These are phyloP conservation scores for Agaricus bisporus DNA, from an alignment of 768 basidiomycete genomes.

Conservation along the genomic window DNA sequence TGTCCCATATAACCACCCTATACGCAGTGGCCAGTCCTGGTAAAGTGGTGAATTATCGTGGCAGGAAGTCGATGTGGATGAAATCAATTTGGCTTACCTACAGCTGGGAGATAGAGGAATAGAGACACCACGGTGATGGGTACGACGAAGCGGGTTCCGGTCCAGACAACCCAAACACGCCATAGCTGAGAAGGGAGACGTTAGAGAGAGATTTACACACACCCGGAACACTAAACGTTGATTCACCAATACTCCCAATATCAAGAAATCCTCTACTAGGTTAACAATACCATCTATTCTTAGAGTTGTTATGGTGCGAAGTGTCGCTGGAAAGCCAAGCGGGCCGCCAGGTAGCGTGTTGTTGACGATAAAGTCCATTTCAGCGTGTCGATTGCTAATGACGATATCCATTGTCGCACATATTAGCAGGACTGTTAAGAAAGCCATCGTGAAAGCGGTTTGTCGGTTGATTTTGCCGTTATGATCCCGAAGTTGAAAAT, in stretches of 20 bases:
- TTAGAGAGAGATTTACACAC: too few species aligned
- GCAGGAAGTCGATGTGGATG: too few species aligned
- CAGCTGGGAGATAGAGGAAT: neutral
- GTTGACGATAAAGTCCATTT: neutral
- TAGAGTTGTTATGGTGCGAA: too few species aligned
- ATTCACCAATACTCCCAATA: neutral
- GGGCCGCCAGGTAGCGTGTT: neutral
- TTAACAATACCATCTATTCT: neutral
- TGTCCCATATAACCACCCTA: neutral
- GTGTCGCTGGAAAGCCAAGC: neutral
- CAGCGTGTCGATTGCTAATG: neutral
- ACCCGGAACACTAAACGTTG: too few species aligned
- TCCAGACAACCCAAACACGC: slow-evolving; percentile 1
- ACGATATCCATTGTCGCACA: neutral
- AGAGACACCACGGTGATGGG: neutral
- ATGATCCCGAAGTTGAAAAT: too few species aligned
- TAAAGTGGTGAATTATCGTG: too few species aligned
- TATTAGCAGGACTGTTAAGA: neutral
- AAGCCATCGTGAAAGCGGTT: neutral
- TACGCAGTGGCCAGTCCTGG: too few species aligned
- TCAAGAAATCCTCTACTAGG: neutral
- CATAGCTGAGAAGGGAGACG: neutral
- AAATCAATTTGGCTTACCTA: neutral
- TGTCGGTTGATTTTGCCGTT: neutral
- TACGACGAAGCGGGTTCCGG: neutral